Percentiles rank a stretch among this genome's conserved stretches.
These are phyloP conservation scores for Lactuca saligna DNA, from an alignment of 129 eudicot genomes.

Conservation along the genomic window DNA sequence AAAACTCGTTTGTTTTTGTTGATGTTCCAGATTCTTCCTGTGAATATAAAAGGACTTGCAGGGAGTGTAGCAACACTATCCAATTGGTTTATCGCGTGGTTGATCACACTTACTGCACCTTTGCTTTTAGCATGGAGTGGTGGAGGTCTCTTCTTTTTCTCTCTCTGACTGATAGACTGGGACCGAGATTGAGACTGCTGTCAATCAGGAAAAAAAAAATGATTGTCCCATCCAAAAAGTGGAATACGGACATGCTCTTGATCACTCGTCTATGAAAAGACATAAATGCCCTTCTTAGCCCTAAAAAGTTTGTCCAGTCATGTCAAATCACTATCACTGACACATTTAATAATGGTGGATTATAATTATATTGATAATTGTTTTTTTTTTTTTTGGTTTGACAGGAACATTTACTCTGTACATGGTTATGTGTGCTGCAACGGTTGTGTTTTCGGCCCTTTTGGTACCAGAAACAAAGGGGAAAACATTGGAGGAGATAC, in stretches of 20 bases:
- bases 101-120: constrained; percentile 84
- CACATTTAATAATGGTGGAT: too few relatives aligned
- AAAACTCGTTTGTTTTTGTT: not conserved
- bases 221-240: too few relatives aligned
- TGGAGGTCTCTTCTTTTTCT: constrained; percentile 57
- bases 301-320: too few relatives aligned
- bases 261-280: not conserved
- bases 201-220: too few relatives aligned
- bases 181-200: too few relatives aligned
- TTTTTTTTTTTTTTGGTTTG: constrained; percentile 2
- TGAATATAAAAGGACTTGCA: constrained; percentile 88
- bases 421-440: constrained; percentile 51
- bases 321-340: too few relatives aligned
- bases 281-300: not conserved
- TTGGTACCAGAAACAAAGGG: constrained; percentile 98
- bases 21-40: constrained; percentile 73
- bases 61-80: constrained; percentile 87
- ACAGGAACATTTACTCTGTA: constrained; percentile 82
- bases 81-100: constrained; percentile 81
- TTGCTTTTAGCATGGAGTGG: constrained; percentile 78
- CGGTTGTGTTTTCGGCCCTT: constrained; percentile 56
- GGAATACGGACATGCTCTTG: too few relatives aligned
- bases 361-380: not conserved
- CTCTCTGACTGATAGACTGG: not conserved
- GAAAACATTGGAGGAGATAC: constrained; percentile 90